Evolutionary conservation across 768 basidiomycete species (phyloP).

Genomic region (Collybiopsis confluens): DNA sequence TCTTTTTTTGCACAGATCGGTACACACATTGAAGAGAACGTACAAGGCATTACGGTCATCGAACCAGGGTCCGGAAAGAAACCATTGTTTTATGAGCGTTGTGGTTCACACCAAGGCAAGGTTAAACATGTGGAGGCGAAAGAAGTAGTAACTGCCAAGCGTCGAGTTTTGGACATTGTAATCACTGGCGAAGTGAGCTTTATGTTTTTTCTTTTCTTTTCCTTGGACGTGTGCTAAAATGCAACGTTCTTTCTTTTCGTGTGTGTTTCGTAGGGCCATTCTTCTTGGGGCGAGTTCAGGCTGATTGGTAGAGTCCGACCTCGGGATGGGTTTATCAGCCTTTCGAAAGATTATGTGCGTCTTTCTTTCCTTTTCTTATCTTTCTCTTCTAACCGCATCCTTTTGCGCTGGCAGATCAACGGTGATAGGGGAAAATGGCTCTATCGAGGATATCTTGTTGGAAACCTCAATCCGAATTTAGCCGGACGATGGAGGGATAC

Average conservation of each 20-base stretch:
- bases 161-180: constrained; percentile 53
- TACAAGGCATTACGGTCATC: constrained; percentile 42
- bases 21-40: constrained; percentile 43
- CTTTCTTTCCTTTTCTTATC: constrained; percentile 8
- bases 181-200: constrained; percentile 66
- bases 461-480: constrained; percentile 61
- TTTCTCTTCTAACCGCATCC: not conserved
- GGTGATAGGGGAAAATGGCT: constrained; percentile 80
- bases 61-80: constrained; percentile 31
- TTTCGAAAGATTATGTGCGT: constrained; percentile 83
- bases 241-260: no score
- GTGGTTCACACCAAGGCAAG: constrained; percentile 25
- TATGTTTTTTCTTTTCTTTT: not conserved
- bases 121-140: not conserved
- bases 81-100: constrained; percentile 22
- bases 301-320: constrained; percentile 76
- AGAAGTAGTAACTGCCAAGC: constrained; percentile 8
- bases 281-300: constrained; percentile 86
- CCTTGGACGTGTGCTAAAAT: no score
- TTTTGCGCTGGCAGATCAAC: constrained; percentile 58
- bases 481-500: constrained; percentile 89
- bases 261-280: no score
- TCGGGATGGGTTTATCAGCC: constrained; percentile 74
- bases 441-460: constrained; percentile 80
- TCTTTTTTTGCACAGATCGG: constrained; percentile 18